These are phyloP conservation scores for Aspergillus quadricinctus DNA, from an alignment of 2,329 filamentous ascomycete species.

Conservation along the genomic window DNA sequence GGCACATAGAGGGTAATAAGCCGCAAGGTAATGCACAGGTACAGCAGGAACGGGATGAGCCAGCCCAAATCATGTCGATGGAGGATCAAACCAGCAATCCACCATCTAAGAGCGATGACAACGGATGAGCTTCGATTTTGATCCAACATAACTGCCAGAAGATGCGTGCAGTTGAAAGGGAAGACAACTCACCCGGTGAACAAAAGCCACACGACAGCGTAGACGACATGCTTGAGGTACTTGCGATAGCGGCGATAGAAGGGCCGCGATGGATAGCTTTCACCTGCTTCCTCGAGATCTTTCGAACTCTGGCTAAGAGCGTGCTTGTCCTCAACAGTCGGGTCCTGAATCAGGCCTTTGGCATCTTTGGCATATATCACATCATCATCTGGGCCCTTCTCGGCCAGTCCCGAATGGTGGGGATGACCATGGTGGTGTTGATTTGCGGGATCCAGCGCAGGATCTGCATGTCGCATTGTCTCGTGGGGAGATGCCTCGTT, in stretches of 20 bases:
- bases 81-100: conserved; percentile 69
- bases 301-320: conserved; percentile 21
- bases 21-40: conserved; percentile 68
- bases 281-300: conserved; percentile 42
- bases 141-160: not conserved
- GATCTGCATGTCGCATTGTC: conserved; percentile 17
- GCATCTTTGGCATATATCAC: conserved; percentile 47
- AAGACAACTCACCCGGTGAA: conserved; percentile 50
- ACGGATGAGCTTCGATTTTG: conserved; percentile 1
- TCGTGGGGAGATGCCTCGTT: not conserved
- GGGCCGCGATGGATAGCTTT: conserved; percentile 25
- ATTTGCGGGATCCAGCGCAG: conserved; percentile 33
- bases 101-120: conserved; percentile 53
- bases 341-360: conserved; percentile 8
- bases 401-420: conserved; percentile 34
- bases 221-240: conserved; percentile 36
- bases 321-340: conserved; percentile 39
- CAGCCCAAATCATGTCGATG: conserved; percentile 72
- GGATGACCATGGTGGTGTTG: conserved; percentile 36
- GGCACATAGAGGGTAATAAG: conserved; percentile 71
- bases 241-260: conserved; percentile 21
- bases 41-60: conserved; percentile 80
- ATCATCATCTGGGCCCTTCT: conserved; percentile 39
- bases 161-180: conserved; percentile 2
- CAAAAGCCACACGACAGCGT: conserved; percentile 46